Conservation (phyloP, 768 basidiomycete species). For the Amanita inopinata region DNA sequence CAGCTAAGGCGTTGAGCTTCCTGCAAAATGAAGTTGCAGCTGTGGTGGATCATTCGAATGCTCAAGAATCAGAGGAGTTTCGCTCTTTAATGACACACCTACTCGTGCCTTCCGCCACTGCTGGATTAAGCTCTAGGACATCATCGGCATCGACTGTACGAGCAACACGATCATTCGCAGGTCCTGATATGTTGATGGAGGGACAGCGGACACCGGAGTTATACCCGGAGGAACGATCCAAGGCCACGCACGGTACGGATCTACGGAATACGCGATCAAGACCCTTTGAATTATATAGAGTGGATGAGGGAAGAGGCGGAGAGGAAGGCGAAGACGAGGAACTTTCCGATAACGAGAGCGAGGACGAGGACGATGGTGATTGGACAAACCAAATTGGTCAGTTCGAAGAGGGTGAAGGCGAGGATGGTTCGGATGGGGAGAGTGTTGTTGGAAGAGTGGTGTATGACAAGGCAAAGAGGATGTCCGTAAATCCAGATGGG, state of each 20-base stretch:
- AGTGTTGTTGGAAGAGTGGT: background rate
- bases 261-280: background rate
- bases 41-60: constrained; percentile 60
- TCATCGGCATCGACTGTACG: constrained; percentile 13
- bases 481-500: constrained; percentile 13
- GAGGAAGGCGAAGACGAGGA: constrained; percentile 4
- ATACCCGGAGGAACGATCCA: background rate
- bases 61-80: constrained; percentile 52
- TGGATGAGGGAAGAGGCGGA: background rate
- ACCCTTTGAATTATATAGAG: background rate
- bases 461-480: background rate
- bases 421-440: background rate
- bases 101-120: constrained; percentile 28
- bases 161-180: background rate
- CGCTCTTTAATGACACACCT: constrained; percentile 59
- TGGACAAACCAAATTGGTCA: constrained; percentile 33
- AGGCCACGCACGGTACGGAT: background rate
- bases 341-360: constrained; percentile 21
- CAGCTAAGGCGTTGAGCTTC: constrained; percentile 61
- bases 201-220: too few relatives aligned
- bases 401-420: background rate
- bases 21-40: constrained; percentile 59
- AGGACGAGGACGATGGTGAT: constrained; percentile 22
- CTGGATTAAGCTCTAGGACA: constrained; percentile 13
- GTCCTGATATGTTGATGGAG: too few relatives aligned